phyloP scores from a whole-genome alignment of 331 rosid genomes.

The Saraca asoca region DNA sequence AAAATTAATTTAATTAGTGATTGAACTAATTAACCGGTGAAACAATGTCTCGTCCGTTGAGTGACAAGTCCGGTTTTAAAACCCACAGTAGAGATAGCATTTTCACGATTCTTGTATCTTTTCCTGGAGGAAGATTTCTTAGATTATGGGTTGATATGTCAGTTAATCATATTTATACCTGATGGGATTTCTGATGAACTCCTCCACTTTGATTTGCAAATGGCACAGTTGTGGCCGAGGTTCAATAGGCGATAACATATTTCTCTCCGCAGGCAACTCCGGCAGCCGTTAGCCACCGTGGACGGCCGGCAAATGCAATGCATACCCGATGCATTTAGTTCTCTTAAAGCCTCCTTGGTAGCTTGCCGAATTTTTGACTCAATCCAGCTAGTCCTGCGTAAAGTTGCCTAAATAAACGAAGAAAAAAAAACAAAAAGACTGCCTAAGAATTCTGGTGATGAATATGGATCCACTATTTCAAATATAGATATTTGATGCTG shows the following conservation, averaged over 20 bases:
- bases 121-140: no score
- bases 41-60: no score
- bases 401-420: conserved; percentile 46
- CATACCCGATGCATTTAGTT: conserved; percentile 23
- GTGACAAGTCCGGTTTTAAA: no score
- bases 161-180: conserved; percentile 41
- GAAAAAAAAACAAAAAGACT: background rate
- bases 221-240: conserved; percentile 57
- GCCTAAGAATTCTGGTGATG: no score
- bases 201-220: conserved; percentile 76
- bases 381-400: conserved; percentile 48
- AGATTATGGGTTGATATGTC: background rate
- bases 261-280: conserved; percentile 60
- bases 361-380: conserved; percentile 62
- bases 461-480: no score
- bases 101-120: no score
- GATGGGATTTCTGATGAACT: conserved; percentile 55
- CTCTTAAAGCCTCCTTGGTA: conserved; percentile 54
- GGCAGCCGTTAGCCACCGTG: conserved; percentile 49
- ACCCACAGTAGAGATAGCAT: no score
- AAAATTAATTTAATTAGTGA: no score
- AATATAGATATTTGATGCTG: no score
- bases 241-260: conserved; percentile 52
- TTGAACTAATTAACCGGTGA: no score
- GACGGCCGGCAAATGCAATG: conserved; percentile 50